Evolutionary conservation across 1,284 basidiomycete species (phyloP), one percentile per base, ranked within the genome.

Genomic region (Puccinia brachypodii): DNA sequence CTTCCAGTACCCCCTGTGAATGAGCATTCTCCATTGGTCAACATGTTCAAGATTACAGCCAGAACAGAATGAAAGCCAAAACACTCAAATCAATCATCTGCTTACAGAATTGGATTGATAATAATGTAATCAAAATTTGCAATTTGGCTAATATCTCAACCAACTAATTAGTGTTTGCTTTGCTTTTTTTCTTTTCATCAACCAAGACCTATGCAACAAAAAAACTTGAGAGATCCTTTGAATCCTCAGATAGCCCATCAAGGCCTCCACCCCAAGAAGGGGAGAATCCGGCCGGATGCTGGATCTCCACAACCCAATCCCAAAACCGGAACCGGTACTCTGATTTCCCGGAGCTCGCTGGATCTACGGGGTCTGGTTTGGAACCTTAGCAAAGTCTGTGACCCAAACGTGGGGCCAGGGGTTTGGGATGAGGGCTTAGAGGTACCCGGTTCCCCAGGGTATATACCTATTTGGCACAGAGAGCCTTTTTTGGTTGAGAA

Each of bases 21-120:
- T 25, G 72, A 36, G 31, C 50, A 31, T 58, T 74, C 25, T 74
- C 72, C 9, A 19, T 53, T 38, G 72, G 72, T n/a, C 40, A 40
- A 71, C 40, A 71, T 13, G 28, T 71, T 28, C 62, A 66, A 66
- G 25, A 16, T 40, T 66, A 66, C 62, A 66, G 22, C 22, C 62
- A 33, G n/a, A 66, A 66, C n/a, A 6, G 33, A 2, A 68, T 68
- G 66, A 62, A 62, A 36, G 28, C 60, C 60, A 28, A 19, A 36
- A 62, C 60, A 62, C 60, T 62, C 33, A 25, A 62, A 19, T 62
- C 60, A 62, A 62, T 62, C 60, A 62, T 62, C 25, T 62, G 60
- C 25, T 62, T 62, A 62, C 60, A 62, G 33, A 36, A 62, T 31
- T 62, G 28, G 60, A 62, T 62, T 62, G 60, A 62, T 19, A 62